Evolutionary conservation across 257 asterid genomes (phyloP).

Genomic region (Lantana camara): DNA sequence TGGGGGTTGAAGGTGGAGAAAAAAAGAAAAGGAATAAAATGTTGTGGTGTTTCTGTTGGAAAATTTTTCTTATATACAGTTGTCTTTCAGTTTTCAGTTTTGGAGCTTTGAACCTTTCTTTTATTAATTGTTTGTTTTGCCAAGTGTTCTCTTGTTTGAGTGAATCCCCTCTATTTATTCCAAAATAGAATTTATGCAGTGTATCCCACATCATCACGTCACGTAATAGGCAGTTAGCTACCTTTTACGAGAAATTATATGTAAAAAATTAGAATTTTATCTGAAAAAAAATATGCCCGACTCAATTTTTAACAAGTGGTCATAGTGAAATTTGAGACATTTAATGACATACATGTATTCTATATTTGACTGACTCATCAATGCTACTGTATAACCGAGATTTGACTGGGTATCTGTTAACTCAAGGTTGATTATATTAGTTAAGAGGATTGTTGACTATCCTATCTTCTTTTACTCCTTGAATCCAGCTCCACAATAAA

Average conservation of each 20-base stretch:
- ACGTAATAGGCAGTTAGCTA: background rate
- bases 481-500: slow-evolving; percentile 70
- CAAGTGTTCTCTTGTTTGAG: too few species aligned
- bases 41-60: background rate
- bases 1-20: too few species aligned
- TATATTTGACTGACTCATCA: background rate
- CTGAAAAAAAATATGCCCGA: background rate
- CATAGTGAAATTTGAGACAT: background rate
- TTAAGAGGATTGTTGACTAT: background rate
- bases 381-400: slow-evolving; percentile 1
- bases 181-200: too few species aligned
- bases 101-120: too few species aligned
- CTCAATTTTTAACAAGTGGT: background rate
- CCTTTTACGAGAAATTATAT: background rate
- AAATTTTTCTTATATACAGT: too few species aligned
- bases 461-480: slow-evolving; percentile 8
- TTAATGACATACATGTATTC: slow-evolving; percentile 2
- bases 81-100: too few species aligned
- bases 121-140: too few species aligned
- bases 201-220: background rate
- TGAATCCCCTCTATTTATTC: too few species aligned
- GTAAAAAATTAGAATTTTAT: background rate
- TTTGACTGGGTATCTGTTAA: background rate
- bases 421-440: slow-evolving; percentile 2
- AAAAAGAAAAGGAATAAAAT: too few species aligned